Evolutionary conservation across 192 early-diverging fungal species (phyloP).

Genomic region (Backusella morwellensis): DNA sequence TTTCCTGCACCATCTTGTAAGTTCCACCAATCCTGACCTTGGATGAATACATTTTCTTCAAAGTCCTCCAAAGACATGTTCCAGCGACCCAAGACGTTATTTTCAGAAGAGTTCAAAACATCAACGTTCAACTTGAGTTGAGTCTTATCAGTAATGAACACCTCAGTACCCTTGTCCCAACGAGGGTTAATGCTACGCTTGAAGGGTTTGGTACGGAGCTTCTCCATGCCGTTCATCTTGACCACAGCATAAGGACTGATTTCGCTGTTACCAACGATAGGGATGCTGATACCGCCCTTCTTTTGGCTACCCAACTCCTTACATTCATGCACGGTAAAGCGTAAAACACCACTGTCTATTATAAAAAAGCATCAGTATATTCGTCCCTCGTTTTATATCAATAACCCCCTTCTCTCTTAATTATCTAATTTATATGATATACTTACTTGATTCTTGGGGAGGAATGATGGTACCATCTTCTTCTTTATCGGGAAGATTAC

Average conservation of each 20-base stretch:
- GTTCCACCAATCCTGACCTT: constrained; percentile 43
- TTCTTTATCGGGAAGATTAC: constrained; percentile 32
- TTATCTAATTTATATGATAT: not conserved
- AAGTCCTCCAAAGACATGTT: constrained; percentile 33
- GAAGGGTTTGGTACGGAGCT: constrained; percentile 59
- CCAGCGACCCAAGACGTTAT: constrained; percentile 35
- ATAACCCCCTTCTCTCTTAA: not conserved
- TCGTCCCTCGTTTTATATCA: not conserved
- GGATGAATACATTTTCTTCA: constrained; percentile 27
- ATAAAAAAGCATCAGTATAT: not conserved
- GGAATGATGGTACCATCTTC: constrained; percentile 44
- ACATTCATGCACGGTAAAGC: constrained; percentile 64
- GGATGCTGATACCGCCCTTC: constrained; percentile 28
- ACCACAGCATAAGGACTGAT: constrained; percentile 56
- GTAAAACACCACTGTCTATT: constrained; percentile 65
- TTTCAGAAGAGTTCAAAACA: constrained; percentile 58
- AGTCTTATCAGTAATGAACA: constrained; percentile 72
- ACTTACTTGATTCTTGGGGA: constrained; percentile 49
- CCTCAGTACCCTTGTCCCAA: constrained; percentile 70
- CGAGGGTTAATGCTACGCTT: constrained; percentile 78
- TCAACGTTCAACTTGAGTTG: constrained; percentile 56
- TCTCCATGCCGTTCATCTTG: constrained; percentile 47
- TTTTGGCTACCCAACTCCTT: constrained; percentile 58
- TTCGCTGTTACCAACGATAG: constrained; percentile 30
- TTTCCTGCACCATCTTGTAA: constrained; percentile 42